phyloP scores from a whole-genome alignment of 768 basidiomycete species.

The Xanthoconium purpureum region DNA sequence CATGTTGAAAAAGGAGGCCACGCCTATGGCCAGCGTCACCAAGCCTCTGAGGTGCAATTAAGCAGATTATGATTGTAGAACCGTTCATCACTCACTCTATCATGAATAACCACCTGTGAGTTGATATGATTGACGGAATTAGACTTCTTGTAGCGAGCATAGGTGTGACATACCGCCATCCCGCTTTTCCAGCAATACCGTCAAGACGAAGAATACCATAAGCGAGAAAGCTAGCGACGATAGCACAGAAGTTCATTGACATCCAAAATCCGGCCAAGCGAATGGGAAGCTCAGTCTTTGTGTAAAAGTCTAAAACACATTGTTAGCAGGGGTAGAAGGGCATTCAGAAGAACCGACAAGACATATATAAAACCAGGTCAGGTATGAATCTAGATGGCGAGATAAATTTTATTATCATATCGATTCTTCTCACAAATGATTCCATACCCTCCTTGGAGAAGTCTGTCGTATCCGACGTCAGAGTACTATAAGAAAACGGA shows the following conservation, averaged over 20 bases:
- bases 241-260: conserved; percentile 51
- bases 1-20: conserved; percentile 55
- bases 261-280: conserved; percentile 72
- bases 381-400: conserved; percentile 46
- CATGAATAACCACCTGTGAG: conserved; percentile 34
- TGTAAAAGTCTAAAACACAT: conserved; percentile 43
- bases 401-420: not conserved
- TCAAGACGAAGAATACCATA: conserved; percentile 50
- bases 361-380: conserved; percentile 59
- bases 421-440: not conserved
- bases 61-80: not conserved
- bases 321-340: not conserved
- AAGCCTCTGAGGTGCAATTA: conserved; percentile 11
- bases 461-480: conserved; percentile 16
- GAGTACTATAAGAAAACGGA: not conserved
- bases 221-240: conserved; percentile 61
- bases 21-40: conserved; percentile 52
- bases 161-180: conserved; percentile 19
- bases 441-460: conserved; percentile 47
- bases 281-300: conserved; percentile 47
- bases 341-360: conserved; percentile 39
- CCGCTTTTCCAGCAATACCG: conserved; percentile 8
- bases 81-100: conserved; percentile 30
- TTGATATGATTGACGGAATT: not conserved
- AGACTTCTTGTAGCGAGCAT: not conserved